Evolutionary conservation across 2,329 filamentous ascomycete species (phyloP).

Genomic region (Cytospora schulzeri): DNA sequence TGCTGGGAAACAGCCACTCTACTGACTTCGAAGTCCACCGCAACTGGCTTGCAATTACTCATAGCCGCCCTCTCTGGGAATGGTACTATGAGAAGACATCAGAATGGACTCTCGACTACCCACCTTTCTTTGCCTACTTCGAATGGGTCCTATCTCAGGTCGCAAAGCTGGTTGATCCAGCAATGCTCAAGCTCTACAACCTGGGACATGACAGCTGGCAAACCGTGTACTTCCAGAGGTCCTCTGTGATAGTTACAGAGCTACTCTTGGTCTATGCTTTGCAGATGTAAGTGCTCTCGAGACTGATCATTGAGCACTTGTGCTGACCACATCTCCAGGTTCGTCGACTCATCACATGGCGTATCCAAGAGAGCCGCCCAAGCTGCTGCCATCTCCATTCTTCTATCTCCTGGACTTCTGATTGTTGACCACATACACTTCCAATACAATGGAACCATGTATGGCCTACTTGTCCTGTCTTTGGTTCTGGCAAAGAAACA

Average conservation of each 20-base stretch:
- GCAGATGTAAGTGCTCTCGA: conserved; percentile 56
- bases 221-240: conserved; percentile 89
- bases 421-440: conserved; percentile 99
- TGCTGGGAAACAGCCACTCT: conserved; percentile 70
- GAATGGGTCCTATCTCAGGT: conserved; percentile 88
- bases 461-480: conserved; percentile 85
- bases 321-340: conserved; percentile 51
- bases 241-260: conserved; percentile 86
- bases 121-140: conserved; percentile 96
- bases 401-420: conserved; percentile 88
- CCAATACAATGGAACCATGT: conserved; percentile 98
- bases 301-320: not conserved
- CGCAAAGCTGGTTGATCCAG: conserved; percentile 74
- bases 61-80: conserved; percentile 80
- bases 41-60: conserved; percentile 96
- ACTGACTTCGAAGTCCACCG: conserved; percentile 99
- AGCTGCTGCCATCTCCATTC: conserved; percentile 82
- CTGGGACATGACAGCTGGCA: conserved; percentile 89
- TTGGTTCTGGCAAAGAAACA: conserved; percentile 78
- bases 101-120: conserved; percentile 99
- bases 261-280: conserved; percentile 82
- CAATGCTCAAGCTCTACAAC: conserved; percentile 80
- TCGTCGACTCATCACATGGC: conserved; percentile 70
- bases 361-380: conserved; percentile 75
- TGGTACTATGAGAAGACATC: conserved; percentile 99